These are phyloP conservation scores for Trichosporon ovoides DNA, from an alignment of 1,284 basidiomycete species.

Conservation along the genomic window DNA sequence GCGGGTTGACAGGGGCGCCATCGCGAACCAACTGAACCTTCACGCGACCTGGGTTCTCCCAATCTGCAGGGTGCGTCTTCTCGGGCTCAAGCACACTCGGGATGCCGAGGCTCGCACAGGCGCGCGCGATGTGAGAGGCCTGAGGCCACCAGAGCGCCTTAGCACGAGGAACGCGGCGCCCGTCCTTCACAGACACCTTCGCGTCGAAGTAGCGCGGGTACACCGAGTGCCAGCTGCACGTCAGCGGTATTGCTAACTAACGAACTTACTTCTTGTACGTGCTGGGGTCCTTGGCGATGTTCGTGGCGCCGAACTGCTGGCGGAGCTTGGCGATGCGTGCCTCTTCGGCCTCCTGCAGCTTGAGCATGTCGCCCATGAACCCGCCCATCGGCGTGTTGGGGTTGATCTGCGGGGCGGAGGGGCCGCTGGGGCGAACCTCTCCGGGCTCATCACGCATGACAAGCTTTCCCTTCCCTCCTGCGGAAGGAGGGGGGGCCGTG, in stretches of 20 bases:
- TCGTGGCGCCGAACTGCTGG: slow-evolving; percentile 40
- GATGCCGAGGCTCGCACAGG: slow-evolving; percentile 68
- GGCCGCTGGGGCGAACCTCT: slow-evolving; percentile 24
- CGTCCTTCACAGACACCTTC: slow-evolving; percentile 80
- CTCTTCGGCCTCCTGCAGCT: slow-evolving; percentile 46
- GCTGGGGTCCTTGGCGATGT: slow-evolving; percentile 36
- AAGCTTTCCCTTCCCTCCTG: slow-evolving; percentile 31
- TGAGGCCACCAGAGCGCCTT: slow-evolving; percentile 91
- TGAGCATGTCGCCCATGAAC: slow-evolving; percentile 50
- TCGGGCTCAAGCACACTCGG: slow-evolving; percentile 73
- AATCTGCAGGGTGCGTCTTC: slow-evolving; percentile 87
- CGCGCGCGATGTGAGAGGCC: slow-evolving; percentile 83
- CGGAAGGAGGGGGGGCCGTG: slow-evolving; percentile 28
- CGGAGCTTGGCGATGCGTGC: slow-evolving; percentile 43
- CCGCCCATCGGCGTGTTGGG: slow-evolving; percentile 49
- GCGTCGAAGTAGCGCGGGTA: slow-evolving; percentile 98
- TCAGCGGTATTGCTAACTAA: not conserved
- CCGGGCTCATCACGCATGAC: slow-evolving; percentile 27
- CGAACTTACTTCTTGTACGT: slow-evolving; percentile 44
- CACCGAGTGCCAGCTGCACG: slow-evolving; percentile 77
- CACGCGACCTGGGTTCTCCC: slow-evolving; percentile 92
- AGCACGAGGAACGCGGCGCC: slow-evolving; percentile 71
- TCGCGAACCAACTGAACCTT: slow-evolving; percentile 86
- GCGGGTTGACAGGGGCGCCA: slow-evolving; percentile 62
- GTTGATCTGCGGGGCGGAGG: slow-evolving; percentile 25